Base-by-base conservation (phyloP, 2,329 filamentous ascomycete genomes). In the Dichotomopilus funicola region DNA sequence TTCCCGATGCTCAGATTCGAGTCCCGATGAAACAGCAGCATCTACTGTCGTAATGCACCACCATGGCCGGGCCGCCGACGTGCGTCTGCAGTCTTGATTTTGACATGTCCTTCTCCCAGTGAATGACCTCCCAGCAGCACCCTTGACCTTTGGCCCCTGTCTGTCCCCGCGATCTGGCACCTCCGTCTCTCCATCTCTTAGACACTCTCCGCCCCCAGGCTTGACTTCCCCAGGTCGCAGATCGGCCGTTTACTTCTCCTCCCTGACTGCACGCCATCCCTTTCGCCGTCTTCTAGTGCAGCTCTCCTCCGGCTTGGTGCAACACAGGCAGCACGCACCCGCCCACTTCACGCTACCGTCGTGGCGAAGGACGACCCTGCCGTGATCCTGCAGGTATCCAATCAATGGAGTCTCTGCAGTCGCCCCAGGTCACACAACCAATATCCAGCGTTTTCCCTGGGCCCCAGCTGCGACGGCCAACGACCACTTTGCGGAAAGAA, bases 361-460 rank as follows among this genome's bases (percentile, higher is more conserved):
- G 52, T 57, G 53, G 58, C 56, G 59, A 57, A 34, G 49, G 54
- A 56, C 55, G 31, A 27, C 54, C 52, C 56, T 63, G 60, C 41
- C 48, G 61, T 65, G 62, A 57, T 57, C 56, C 58, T 58, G 49
- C 58, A 31, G 52, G 38, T 47, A 43, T 53, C 61, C 62, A 63
- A 64, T 64, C 58, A 63, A 49, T 48, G 12, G 33, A 40, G 13
- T 33, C 41, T 40, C 43, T 45, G 46, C 47, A 38, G 42, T 9
- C 40, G 12, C 46, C 11, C 55, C 41, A 42, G 47, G 62, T 65
- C 31, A 36, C 54, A 64, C 63, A 57, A 49, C 12, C 53, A 63
- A 64, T 61, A 59, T 64, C 54, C 19, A 36, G 34, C 42, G 53
- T 53, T 61, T 52, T 59, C 57, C 47, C 59, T 55, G 19, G 19